Conservation (phyloP, 2,329 filamentous ascomycete genomes). For the Fusarium nanum region DNA sequence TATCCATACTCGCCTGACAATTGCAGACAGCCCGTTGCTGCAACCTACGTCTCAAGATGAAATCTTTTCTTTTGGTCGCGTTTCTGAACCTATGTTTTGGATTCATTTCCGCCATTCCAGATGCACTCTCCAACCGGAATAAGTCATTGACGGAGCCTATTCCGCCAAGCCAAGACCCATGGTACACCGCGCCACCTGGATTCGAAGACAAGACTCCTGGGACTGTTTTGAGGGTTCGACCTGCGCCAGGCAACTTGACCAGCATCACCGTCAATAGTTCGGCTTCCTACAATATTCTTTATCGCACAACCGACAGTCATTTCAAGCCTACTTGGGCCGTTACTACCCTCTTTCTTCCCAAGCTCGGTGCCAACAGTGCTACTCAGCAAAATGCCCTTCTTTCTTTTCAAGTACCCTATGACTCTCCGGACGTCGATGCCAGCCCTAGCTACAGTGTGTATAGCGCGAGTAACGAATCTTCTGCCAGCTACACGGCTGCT, state of each 20-base stretch:
- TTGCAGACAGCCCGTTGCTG: not conserved
- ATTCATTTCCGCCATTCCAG: not conserved
- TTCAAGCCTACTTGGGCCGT: constrained; percentile 42
- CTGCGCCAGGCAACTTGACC: constrained; percentile 40
- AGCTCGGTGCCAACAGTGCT: constrained; percentile 26
- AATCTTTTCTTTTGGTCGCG: too few species aligned
- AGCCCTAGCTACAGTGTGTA: constrained; percentile 38
- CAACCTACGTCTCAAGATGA: not conserved
- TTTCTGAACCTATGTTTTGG: not conserved
- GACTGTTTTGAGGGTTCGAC: constrained; percentile 39
- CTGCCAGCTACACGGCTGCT: not conserved
- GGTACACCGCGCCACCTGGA: constrained; percentile 39
- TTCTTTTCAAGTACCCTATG: constrained; percentile 41
- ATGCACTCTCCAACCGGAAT: not conserved
- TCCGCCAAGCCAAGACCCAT: constrained; percentile 40
- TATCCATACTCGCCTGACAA: too few species aligned
- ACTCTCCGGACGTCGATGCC: constrained; percentile 39
- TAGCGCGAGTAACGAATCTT: not conserved
- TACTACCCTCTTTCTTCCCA: constrained; percentile 38
- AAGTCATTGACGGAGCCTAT: constrained; percentile 5
- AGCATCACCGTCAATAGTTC: constrained; percentile 35
- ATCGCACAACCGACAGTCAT: constrained; percentile 43
- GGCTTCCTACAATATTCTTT: constrained; percentile 41
- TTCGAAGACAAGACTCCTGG: constrained; percentile 37
- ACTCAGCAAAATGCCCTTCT: constrained; percentile 20